Percentiles rank a stretch among this genome's conserved stretches.
Evolutionary conservation across 1,139 yeast species (phyloP).

Genomic region (Kazachstania sp.): DNA sequence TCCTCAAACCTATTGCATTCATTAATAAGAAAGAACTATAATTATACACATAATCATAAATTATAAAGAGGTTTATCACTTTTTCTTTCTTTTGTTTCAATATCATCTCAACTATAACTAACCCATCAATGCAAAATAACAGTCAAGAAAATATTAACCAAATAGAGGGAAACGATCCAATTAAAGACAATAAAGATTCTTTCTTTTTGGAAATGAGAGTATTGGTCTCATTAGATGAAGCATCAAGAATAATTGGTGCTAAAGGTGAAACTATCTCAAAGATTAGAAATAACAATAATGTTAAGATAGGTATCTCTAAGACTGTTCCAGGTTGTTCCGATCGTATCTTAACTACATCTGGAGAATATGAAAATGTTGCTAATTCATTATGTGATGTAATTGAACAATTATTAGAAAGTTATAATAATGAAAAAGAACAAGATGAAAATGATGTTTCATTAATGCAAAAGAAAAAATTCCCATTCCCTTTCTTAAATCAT

Average conservation of each 20-base stretch:
- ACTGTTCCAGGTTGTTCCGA: conserved; percentile 77
- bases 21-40: no score
- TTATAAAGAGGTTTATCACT: no score
- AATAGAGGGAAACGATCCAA: no score
- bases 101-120: no score
- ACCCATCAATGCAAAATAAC: background rate
- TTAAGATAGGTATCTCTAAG: conserved; percentile 84
- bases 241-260: conserved; percentile 86
- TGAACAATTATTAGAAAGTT: conserved; percentile 39
- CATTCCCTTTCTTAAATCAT: conserved; percentile 29
- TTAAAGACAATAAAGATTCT: background rate
- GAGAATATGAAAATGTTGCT: conserved; percentile 66
- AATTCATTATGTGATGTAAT: conserved; percentile 68
- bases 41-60: no score
- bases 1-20: no score
- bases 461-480: conserved; percentile 16
- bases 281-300: conserved; percentile 67
- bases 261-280: conserved; percentile 75
- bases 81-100: no score
- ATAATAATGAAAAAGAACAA: conserved; percentile 8
- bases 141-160: no score
- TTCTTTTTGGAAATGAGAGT: conserved; percentile 35
- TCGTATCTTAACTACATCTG: conserved; percentile 73
- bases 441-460: conserved; percentile 9
- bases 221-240: conserved; percentile 76